Evolutionary conservation across 2,329 filamentous ascomycete species (phyloP).

Genomic region (Aspergillus terreus): DNA sequence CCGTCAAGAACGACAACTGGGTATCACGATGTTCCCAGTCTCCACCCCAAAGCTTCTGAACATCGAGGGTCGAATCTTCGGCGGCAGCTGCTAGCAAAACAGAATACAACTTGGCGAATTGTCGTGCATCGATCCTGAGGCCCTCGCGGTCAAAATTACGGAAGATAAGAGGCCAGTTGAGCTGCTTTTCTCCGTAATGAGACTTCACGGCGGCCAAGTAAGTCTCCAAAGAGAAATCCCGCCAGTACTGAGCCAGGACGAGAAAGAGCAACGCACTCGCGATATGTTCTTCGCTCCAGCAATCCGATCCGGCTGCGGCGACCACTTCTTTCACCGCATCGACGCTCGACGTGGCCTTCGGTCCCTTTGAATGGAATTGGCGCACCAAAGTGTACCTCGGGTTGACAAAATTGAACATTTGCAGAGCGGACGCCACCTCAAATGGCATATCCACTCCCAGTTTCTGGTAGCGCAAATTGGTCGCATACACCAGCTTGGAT

Average conservation of each 20-base stretch:
- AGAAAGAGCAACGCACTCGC: constrained; percentile 72
- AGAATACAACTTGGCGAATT: constrained; percentile 78
- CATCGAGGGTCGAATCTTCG: constrained; percentile 65
- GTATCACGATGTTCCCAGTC: constrained; percentile 81
- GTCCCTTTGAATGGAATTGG: constrained; percentile 69
- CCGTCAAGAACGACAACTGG: constrained; percentile 88
- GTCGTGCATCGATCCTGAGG: constrained; percentile 69
- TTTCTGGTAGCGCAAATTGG: constrained; percentile 66
- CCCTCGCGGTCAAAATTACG: constrained; percentile 75
- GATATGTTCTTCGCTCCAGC: constrained; percentile 76
- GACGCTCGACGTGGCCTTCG: constrained; percentile 69
- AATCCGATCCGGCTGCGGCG: constrained; percentile 54
- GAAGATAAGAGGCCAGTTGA: constrained; percentile 69
- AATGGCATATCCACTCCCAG: constrained; percentile 43
- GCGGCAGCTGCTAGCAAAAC: constrained; percentile 70
- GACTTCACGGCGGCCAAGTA: constrained; percentile 58
- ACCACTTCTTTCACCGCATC: constrained; percentile 64
- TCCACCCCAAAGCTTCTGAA: constrained; percentile 87
- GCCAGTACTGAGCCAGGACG: constrained; percentile 61
- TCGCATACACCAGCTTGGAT: constrained; percentile 59
- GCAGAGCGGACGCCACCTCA: constrained; percentile 41
- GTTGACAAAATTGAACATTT: constrained; percentile 43
- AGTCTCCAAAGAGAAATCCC: constrained; percentile 63
- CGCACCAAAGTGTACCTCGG: constrained; percentile 50
- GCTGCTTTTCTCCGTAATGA: constrained; percentile 51